Evolutionary conservation across 164 flowering plant genomes (phyloP).

Genomic region (Warburgia ugandensis): DNA sequence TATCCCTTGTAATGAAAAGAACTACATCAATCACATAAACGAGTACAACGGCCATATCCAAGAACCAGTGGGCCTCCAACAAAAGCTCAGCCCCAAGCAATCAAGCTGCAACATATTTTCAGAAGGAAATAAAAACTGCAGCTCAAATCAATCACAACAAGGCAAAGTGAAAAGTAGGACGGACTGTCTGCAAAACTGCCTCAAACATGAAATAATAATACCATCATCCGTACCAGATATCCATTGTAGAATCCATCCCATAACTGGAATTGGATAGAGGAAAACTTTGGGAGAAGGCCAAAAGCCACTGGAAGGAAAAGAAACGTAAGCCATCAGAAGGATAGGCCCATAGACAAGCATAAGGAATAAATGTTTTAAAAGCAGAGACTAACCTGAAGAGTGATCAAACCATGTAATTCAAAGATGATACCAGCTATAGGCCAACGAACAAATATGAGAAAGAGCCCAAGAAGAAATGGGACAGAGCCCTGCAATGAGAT

Average conservation of each 20-base stretch:
- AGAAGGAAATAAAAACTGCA: not conserved
- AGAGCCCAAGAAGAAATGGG: slow-evolving; percentile 56
- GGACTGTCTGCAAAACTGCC: too few species aligned
- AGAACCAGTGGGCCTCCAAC: too few species aligned
- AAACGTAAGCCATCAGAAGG: slow-evolving; percentile 4
- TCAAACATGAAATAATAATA: too few species aligned
- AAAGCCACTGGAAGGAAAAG: slow-evolving; percentile 44
- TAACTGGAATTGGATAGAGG: slow-evolving; percentile 58
- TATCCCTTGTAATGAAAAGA: too few species aligned
- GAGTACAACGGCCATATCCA: too few species aligned
- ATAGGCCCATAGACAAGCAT: slow-evolving; percentile 2
- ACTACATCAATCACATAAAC: too few species aligned
- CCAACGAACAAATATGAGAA: slow-evolving; percentile 75
- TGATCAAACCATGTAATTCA: slow-evolving; percentile 57
- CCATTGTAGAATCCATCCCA: slow-evolving; percentile 68
- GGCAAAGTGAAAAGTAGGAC: not conserved
- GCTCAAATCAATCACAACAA: not conserved
- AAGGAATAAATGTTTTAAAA: not conserved
- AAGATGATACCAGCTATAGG: slow-evolving; percentile 64
- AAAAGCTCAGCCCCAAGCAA: slow-evolving; percentile 18
- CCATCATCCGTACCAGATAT: too few species aligned
- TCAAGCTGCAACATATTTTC: slow-evolving; percentile 20
- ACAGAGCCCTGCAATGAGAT: slow-evolving; percentile 65
- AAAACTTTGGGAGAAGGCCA: slow-evolving; percentile 58
- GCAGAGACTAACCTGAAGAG: slow-evolving; percentile 47